Evolutionary conservation across 176 grass and related monocot species (phyloP).

Genomic region (Calamus simplicifolius): DNA sequence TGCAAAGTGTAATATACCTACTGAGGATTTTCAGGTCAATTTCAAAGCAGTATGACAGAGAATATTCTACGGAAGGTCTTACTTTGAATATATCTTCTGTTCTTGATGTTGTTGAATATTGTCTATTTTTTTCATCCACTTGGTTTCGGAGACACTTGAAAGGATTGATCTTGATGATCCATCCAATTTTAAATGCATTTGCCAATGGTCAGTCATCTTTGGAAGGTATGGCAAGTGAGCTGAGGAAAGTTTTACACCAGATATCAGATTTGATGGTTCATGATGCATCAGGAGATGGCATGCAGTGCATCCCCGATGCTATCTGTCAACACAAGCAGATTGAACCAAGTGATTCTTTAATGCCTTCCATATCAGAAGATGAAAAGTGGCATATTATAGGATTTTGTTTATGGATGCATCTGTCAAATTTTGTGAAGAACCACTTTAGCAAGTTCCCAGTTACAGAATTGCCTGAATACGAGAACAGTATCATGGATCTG

Average conservation of each 20-base stretch:
- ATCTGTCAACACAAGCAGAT: conserved; percentile 15
- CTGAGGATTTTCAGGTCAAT: conserved; percentile 33
- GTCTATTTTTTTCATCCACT: conserved; percentile 53
- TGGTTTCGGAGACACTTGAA: conserved; percentile 61
- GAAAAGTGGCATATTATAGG: conserved; percentile 76
- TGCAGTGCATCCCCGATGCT: conserved; percentile 10
- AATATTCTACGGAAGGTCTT: conserved; percentile 18
- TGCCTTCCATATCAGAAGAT: conserved; percentile 29
- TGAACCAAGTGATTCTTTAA: conserved; percentile 19
- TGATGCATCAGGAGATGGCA: conserved; percentile 29
- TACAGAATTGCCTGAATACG: conserved; percentile 30
- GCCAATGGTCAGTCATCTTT: conserved; percentile 35
- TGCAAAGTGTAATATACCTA: conserved; percentile 34
- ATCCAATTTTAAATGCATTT: conserved; percentile 53
- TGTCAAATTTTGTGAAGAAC: conserved; percentile 48
- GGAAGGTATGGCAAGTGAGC: conserved; percentile 31
- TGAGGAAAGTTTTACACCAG: conserved; percentile 39
- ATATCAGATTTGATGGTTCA: conserved; percentile 23
- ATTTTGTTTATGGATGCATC: conserved; percentile 58
- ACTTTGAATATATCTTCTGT: conserved; percentile 27
- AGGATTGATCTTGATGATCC: conserved; percentile 47
- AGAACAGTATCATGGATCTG: conserved; percentile 22
- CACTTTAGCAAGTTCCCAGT: conserved; percentile 34
- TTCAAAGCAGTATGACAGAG: conserved; percentile 25
- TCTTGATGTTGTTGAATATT: conserved; percentile 68